These are phyloP conservation scores for Sporobolomyces phaffii DNA, from an alignment of 768 basidiomycete species.

Conservation along the genomic window DNA sequence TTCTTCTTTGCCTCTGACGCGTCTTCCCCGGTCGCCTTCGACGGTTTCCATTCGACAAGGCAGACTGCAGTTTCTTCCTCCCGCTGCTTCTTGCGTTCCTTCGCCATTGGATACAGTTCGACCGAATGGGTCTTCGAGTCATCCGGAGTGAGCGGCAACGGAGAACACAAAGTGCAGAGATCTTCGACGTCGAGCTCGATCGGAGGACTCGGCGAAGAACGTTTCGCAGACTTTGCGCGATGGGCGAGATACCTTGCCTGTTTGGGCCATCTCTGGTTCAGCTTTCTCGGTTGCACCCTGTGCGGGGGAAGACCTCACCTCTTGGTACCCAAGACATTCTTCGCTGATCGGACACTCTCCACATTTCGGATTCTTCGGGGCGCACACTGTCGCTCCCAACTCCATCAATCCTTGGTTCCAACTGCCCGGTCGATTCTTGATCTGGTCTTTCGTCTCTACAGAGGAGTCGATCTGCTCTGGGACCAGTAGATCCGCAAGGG, in stretches of 20 bases:
- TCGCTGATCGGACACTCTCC: conserved; percentile 61
- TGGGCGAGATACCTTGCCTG: conserved; percentile 23
- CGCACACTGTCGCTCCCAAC: conserved; percentile 87
- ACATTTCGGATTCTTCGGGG: conserved; percentile 66
- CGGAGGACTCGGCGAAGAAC: not conserved
- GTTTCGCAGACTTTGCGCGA: not conserved
- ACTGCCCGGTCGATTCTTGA: conserved; percentile 24
- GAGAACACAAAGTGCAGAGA: conserved; percentile 62
- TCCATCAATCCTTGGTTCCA: conserved; percentile 76
- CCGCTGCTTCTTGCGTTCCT: conserved; percentile 69
- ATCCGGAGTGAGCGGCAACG: conserved; percentile 46
- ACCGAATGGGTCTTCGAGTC: conserved; percentile 47
- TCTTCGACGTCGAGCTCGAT: conserved; percentile 65
- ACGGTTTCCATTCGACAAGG: conserved; percentile 68
- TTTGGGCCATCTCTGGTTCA: too few relatives aligned
- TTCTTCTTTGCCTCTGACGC: conserved; percentile 50
- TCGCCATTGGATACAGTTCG: conserved; percentile 80
- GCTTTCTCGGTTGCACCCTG: not conserved
- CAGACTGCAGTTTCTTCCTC: conserved; percentile 80
- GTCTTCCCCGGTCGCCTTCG: conserved; percentile 40
- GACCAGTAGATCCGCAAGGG: conserved; percentile 66
- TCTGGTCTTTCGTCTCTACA: not conserved
- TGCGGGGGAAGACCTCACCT: conserved; percentile 40
- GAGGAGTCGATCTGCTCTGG: conserved; percentile 47
- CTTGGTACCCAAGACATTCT: conserved; percentile 63